These are phyloP conservation scores for Fistulinella prunicolor DNA, from an alignment of 768 basidiomycete genomes.

Conservation along the genomic window DNA sequence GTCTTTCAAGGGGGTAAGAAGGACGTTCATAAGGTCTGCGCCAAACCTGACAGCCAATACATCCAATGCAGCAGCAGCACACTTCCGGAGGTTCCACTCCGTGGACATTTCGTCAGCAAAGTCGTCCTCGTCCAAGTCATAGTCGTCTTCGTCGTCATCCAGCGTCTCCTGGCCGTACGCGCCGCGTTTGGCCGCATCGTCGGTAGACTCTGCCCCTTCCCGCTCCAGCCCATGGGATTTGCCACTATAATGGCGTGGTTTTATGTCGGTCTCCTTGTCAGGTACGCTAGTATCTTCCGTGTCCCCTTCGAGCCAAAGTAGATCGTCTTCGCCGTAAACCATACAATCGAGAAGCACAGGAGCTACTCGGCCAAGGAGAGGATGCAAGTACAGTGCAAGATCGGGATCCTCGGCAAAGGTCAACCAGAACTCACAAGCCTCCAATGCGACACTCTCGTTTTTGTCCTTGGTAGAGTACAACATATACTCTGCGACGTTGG, in stretches of 20 bases:
- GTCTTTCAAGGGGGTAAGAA: constrained; percentile 86
- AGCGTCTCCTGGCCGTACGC: constrained; percentile 80
- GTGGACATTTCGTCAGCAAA: constrained; percentile 97
- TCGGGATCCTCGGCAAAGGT: constrained; percentile 97
- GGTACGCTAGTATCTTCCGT: constrained; percentile 87
- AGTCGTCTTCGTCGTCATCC: constrained; percentile 85
- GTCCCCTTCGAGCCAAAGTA: constrained; percentile 92
- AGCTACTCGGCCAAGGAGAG: constrained; percentile 86
- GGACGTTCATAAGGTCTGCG: constrained; percentile 82
- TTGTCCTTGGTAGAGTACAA: constrained; percentile 97
- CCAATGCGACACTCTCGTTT: constrained; percentile 93
- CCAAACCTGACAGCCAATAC: constrained; percentile 94
- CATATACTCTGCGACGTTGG: constrained; percentile 97
- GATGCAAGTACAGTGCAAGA: constrained; percentile 77
- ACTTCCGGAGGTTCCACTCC: constrained; percentile 98
- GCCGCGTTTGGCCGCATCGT: constrained; percentile 41
- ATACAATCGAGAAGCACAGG: constrained; percentile 96
- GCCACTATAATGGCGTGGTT: constrained; percentile 86
- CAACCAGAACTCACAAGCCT: constrained; percentile 99
- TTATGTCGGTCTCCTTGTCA: constrained; percentile 94
- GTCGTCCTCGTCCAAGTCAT: constrained; percentile 77
- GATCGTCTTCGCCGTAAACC: constrained; percentile 94
- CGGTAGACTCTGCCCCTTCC: constrained; percentile 44
- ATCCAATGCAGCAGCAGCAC: constrained; percentile 95
- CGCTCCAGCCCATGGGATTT: constrained; percentile 86